Evolutionary conservation across 2,329 filamentous ascomycete species (phyloP).

Genomic region (Aspergillus clavatus): DNA sequence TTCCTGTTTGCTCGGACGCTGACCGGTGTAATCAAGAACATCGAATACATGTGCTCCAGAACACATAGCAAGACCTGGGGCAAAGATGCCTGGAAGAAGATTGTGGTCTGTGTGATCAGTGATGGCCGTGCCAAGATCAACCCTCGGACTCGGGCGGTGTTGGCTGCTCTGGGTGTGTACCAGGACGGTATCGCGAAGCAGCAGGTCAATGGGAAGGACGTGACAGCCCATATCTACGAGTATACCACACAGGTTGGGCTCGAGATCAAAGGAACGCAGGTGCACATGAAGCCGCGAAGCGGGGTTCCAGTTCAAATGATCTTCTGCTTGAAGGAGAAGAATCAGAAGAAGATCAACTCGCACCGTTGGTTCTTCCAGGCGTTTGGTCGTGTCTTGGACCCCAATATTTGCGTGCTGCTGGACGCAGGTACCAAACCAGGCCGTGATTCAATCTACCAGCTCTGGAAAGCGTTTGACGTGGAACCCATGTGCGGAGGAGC

Average conservation of each 20-base stretch:
- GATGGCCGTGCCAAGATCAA: slow-evolving; percentile 98
- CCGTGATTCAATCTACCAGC: slow-evolving; percentile 89
- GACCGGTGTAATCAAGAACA: slow-evolving; percentile 97
- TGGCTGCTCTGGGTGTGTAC: slow-evolving; percentile 92
- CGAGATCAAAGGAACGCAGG: slow-evolving; percentile 83
- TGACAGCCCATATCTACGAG: slow-evolving; percentile 96
- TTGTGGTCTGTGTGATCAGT: slow-evolving; percentile 95
- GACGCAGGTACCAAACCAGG: slow-evolving; percentile 95
- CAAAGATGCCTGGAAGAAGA: slow-evolving; percentile 99
- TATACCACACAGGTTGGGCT: slow-evolving; percentile 60
- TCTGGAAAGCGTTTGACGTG: slow-evolving; percentile 97
- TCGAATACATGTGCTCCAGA: slow-evolving; percentile 94
- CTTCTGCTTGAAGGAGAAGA: slow-evolving; percentile 98
- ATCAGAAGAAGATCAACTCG: slow-evolving; percentile 99
- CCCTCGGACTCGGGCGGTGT: slow-evolving; percentile 76
- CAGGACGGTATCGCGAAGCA: slow-evolving; percentile 98
- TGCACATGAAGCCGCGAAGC: slow-evolving; percentile 73
- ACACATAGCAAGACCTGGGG: slow-evolving; percentile 97
- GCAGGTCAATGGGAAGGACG: slow-evolving; percentile 92
- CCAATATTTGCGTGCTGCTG: slow-evolving; percentile 93
- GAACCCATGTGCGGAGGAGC: slow-evolving; percentile 97
- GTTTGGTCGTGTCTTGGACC: slow-evolving; percentile 85
- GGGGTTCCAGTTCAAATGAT: slow-evolving; percentile 91
- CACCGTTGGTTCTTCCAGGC: slow-evolving; percentile 99
- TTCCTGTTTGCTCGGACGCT: slow-evolving; percentile 92